These are phyloP conservation scores for Alternaria burnsii DNA, from an alignment of 2,329 filamentous ascomycete species.

Conservation along the genomic window DNA sequence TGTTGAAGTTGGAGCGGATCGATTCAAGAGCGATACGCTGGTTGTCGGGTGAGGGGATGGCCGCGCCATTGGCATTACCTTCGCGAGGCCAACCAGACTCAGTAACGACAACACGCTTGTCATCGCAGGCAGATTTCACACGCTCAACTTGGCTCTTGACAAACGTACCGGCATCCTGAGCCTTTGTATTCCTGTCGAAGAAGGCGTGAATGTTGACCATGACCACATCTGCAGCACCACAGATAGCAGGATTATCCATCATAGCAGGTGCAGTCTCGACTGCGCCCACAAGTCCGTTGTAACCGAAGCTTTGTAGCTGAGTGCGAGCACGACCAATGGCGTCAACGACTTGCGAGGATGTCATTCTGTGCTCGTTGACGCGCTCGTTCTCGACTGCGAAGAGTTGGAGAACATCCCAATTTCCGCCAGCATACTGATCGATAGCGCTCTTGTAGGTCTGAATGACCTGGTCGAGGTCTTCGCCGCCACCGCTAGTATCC, in stretches of 20 bases:
- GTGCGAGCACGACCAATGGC: constrained; percentile 67
- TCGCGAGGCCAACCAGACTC: constrained; percentile 85
- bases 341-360: constrained; percentile 63
- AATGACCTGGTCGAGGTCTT: constrained; percentile 60
- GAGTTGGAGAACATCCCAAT: constrained; percentile 75
- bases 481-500: constrained; percentile 58
- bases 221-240: constrained; percentile 77
- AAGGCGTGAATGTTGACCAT: constrained; percentile 85
- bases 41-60: constrained; percentile 73
- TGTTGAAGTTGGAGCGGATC: constrained; percentile 67
- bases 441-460: constrained; percentile 67
- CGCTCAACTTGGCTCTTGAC: constrained; percentile 64
- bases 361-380: constrained; percentile 64
- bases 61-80: constrained; percentile 70
- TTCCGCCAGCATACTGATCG: constrained; percentile 51
- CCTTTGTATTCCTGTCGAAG: constrained; percentile 72
- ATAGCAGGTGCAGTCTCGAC: constrained; percentile 80
- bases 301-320: constrained; percentile 69
- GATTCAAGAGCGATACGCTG: constrained; percentile 72
- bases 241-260: constrained; percentile 73
- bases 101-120: constrained; percentile 75
- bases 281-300: constrained; percentile 75
- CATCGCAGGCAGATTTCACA: constrained; percentile 58
- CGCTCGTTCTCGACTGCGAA: constrained; percentile 84
- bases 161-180: constrained; percentile 72